Conservation (phyloP, 2,329 filamentous ascomycete species). For the Pleomassaria siparia region DNA sequence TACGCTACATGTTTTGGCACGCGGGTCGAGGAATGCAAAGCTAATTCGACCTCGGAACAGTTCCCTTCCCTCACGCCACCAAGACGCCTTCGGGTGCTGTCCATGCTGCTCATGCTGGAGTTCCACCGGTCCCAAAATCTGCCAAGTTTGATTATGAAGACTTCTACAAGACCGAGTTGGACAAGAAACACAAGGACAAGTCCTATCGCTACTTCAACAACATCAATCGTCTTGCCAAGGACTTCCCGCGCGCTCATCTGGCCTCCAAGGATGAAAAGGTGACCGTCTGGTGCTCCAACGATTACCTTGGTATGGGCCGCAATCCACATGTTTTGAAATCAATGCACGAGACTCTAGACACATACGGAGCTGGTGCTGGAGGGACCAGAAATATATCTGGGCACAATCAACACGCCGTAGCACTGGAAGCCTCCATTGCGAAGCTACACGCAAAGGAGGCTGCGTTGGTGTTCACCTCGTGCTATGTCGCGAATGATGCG, state of each 20-base stretch:
- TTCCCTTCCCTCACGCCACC: constrained; percentile 32
- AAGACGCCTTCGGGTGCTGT: constrained; percentile 26
- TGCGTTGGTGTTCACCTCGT: constrained; percentile 93
- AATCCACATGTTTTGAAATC: constrained; percentile 82
- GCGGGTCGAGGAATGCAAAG: constrained; percentile 6
- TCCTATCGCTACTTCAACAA: constrained; percentile 99
- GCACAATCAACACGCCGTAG: constrained; percentile 92
- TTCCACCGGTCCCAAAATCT: constrained; percentile 50
- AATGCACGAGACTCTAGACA: constrained; percentile 95
- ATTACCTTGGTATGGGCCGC: constrained; percentile 97
- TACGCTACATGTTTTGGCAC: constrained; percentile 5
- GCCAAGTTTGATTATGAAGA: constrained; percentile 83
- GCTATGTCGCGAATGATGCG: constrained; percentile 97
- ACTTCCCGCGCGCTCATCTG: constrained; percentile 95
- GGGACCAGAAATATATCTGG: constrained; percentile 97
- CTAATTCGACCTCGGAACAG: constrained; percentile 22
- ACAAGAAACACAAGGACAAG: constrained; percentile 99
- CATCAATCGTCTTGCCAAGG: constrained; percentile 96
- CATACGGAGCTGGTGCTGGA: constrained; percentile 91
- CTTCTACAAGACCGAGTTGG: constrained; percentile 85
- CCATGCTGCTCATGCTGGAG: constrained; percentile 38
- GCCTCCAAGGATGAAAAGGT: constrained; percentile 79
- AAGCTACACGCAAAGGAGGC: constrained; percentile 90
- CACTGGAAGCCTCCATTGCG: constrained; percentile 77
- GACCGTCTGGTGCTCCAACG: constrained; percentile 98